Percentiles rank a stretch among this genome's conserved stretches.
Conservation (phyloP, 805 yeast species). For the Saccharomycodes ludwigii region DNA sequence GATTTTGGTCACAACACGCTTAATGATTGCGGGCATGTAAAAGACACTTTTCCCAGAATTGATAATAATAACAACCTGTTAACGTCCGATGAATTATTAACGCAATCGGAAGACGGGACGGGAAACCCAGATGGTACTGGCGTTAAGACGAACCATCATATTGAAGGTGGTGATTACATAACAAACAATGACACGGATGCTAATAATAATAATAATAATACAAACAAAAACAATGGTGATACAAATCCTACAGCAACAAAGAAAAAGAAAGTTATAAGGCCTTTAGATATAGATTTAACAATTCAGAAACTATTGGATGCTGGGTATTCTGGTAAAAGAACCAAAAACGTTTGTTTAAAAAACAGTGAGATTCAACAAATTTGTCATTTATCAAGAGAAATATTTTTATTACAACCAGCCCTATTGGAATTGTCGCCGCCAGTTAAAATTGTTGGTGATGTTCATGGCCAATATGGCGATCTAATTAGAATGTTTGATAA, state of each 20-base stretch:
- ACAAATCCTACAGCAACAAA: constrained; percentile 8
- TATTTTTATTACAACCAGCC: constrained; percentile 60
- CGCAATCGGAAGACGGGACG: no score
- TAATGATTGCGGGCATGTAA: no score
- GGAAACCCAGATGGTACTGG: no score
- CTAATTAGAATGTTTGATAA: constrained; percentile 79
- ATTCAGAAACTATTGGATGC: constrained; percentile 89
- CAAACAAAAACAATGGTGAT: no score
- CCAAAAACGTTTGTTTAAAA: constrained; percentile 79
- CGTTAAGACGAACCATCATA: no score
- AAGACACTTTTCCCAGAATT: no score
- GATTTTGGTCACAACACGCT: no score
- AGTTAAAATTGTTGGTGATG: constrained; percentile 80
- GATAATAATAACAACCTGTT: no score
- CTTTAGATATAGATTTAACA: constrained; percentile 65
- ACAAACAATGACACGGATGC: no score
- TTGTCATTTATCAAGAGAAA: constrained; percentile 80
- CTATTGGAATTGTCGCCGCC: constrained; percentile 59
- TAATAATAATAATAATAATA: no score
- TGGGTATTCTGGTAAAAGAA: constrained; percentile 89
- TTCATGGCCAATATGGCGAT: constrained; percentile 94
- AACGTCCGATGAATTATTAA: no score
- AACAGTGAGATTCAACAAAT: constrained; percentile 80
- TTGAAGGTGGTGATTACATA: no score
- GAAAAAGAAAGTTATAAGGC: constrained; percentile 17